Base-by-base conservation (phyloP, 1,139 yeast genomes). In the Blastobotrys buckinghamii region DNA sequence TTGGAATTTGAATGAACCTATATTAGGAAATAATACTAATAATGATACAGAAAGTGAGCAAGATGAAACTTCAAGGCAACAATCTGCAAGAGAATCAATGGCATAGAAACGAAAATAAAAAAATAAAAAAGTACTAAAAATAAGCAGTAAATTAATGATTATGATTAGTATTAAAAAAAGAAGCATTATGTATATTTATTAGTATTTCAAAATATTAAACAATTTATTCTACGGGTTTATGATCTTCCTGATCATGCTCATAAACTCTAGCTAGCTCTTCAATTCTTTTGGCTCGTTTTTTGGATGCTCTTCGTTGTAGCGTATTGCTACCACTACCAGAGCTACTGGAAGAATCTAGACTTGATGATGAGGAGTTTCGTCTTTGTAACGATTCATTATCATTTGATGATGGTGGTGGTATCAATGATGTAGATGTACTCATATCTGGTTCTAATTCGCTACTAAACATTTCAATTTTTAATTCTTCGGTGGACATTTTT, bases 1-100 rank as follows among this genome's bases (percentile, higher is more conserved):
- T 38, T 50, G 53, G 53, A 38, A 41, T 7, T 15, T 22, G 10
- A 44, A 39, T 15, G 34, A 27, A 6, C 41, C 41, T 3, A 12
- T 19, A 13, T n/a, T n/a, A 16, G 41, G 6, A 38, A 29, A 13
- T 17, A 29, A 6, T 20, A 7, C 24, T 6, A n/a, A 38, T 22
- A 22, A 4, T 38, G 41, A 38, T 4, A 38, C 12, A 8, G 44
- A 29, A 15, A 26, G 19, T 16, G 26, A 36, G 20, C 8, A 35
- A 13, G 24, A 12, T 13, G 39, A 12, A 6, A n/a, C 27, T 12
- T n/a, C 24, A 36, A 37, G 40, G n/a, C 19, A 32, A 19, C 33
- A 39, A 32, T n/a, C 38, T 4, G 15, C n/a, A 17, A 32, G 30
- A 22, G 39, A 17, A 34, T 32, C 17, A 19, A 41, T 20, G 22